Conservation (phyloP, 129 eudicot genomes). For the Helianthus tuberosus region DNA sequence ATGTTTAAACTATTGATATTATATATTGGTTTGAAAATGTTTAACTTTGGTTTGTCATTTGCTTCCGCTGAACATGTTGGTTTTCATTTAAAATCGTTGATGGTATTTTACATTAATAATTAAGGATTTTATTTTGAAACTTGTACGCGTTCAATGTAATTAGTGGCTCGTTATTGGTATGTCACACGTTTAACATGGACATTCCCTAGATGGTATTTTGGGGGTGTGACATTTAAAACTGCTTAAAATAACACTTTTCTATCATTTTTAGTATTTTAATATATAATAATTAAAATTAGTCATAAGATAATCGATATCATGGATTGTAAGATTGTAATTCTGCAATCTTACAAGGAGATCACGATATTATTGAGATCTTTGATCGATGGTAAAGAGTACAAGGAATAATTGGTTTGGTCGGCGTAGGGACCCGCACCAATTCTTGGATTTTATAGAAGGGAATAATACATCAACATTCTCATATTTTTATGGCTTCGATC, state of each 20-base stretch:
- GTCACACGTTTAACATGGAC: too few species aligned
- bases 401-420: slow-evolving; percentile 43
- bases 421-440: slow-evolving; percentile 35
- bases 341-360: slow-evolving; percentile 28
- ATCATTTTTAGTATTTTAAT: not conserved
- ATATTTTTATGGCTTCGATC: slow-evolving; percentile 24
- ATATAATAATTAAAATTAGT: not conserved
- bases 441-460: slow-evolving; percentile 33
- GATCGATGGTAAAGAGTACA: slow-evolving; percentile 28
- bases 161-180: too few species aligned
- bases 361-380: slow-evolving; percentile 31
- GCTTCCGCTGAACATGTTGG: too few species aligned
- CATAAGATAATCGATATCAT: not conserved
- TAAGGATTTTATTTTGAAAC: too few species aligned
- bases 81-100: too few species aligned
- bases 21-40: too few species aligned
- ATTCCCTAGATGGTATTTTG: too few species aligned
- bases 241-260: not conserved
- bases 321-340: not conserved
- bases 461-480: slow-evolving; percentile 25
- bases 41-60: too few species aligned
- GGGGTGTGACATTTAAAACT: too few species aligned
- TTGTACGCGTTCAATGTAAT: too few species aligned
- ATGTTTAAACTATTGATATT: too few species aligned
- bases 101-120: too few species aligned